Evolutionary conservation across 31 red algal species (phyloP).

Genomic region (Porphyra umbilicalis): DNA sequence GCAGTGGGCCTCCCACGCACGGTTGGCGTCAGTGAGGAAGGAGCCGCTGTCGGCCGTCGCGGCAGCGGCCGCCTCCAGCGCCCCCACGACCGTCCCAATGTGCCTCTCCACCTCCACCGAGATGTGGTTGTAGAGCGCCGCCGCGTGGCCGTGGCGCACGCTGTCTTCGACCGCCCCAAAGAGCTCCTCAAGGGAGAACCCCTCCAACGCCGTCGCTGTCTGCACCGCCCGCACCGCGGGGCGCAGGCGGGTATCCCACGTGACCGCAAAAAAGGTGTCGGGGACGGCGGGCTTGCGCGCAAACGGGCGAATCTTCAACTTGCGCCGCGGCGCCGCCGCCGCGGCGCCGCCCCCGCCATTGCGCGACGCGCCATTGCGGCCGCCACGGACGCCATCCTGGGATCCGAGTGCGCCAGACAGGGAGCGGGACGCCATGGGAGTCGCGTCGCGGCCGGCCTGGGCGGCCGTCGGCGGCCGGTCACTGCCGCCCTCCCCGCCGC

Average conservation of each 20-base stretch:
- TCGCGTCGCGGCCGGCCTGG: background rate
- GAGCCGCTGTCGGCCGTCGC: constrained; percentile 8
- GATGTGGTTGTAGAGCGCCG: constrained; percentile 37
- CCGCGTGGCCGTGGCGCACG: constrained; percentile 64
- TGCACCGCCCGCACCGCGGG: constrained; percentile 69
- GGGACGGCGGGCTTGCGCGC: constrained; percentile 51
- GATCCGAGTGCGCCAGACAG: background rate
- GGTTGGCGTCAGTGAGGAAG: constrained; percentile 55
- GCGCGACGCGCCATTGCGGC: background rate
- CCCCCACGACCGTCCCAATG: constrained; percentile 11
- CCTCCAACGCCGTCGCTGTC: constrained; percentile 10
- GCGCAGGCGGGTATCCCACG: constrained; percentile 37
- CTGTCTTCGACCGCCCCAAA: constrained; percentile 85
- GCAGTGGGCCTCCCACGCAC: constrained; percentile 77
- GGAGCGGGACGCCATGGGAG: background rate
- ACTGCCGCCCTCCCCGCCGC: background rate
- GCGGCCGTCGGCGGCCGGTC: too few relatives aligned
- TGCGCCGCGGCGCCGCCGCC: constrained; percentile 1
- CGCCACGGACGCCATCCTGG: background rate
- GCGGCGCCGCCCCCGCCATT: background rate
- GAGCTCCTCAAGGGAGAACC: constrained; percentile 67
- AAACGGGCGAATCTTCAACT: constrained; percentile 76
- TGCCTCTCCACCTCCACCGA: constrained; percentile 37
- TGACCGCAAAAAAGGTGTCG: constrained; percentile 38
- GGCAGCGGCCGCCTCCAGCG: constrained; percentile 6